Base-by-base conservation (phyloP, 192 early-diverging fungal species). In the Blastocladiella britannica region DNA sequence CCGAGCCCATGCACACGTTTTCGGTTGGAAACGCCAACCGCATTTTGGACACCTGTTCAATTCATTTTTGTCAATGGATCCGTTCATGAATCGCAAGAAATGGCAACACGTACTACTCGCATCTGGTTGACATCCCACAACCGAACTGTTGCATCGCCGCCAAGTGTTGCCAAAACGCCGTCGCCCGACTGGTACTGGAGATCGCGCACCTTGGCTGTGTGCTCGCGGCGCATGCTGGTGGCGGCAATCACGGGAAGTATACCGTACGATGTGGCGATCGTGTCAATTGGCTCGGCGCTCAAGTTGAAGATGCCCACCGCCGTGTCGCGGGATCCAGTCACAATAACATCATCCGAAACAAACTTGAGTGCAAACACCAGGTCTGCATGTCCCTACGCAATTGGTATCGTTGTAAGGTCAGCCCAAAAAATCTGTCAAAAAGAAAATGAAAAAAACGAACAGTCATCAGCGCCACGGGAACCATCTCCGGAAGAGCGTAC, bases 351-450 rank as follows among this genome's bases (percentile, higher is more conserved):
- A 55, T 79, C 71, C 30, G 52, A 51, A 0, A 67, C 24, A 64
- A 69, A 79, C 25, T 53, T 55, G 28, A 79, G 52, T 0, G 68
- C 58, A 55, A 79, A 79, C 4, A 79, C 75, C 63, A 79, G 62
- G 58, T 79, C 77, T 37, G 53, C 29, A 54, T 79, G 77, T 12
- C 67, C 70, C 7, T 55, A 59, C 26, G 73, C 62, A 0, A 75
- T 24, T 0, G 62, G 67, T 27, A 67, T 25, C 7, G 65, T 64
- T 18, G 63, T 55, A 56, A 78, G 61, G 9, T 24, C 25, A 1
- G 77, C 72, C 12, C 75, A 58, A 9, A 67, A 77, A 29, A 79
- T 52, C 8, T 30, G 29, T 30, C 5, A 4, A 8, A 30, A 8
- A 30, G 29, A 8, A 30, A 30, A 6, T 8, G 29, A 8, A 6